Evolutionary conservation across 2,329 filamentous ascomycete genomes (phyloP), one percentile per base, ranked within the genome.

Genomic region (Gnomoniopsis smithogilvyi): DNA sequence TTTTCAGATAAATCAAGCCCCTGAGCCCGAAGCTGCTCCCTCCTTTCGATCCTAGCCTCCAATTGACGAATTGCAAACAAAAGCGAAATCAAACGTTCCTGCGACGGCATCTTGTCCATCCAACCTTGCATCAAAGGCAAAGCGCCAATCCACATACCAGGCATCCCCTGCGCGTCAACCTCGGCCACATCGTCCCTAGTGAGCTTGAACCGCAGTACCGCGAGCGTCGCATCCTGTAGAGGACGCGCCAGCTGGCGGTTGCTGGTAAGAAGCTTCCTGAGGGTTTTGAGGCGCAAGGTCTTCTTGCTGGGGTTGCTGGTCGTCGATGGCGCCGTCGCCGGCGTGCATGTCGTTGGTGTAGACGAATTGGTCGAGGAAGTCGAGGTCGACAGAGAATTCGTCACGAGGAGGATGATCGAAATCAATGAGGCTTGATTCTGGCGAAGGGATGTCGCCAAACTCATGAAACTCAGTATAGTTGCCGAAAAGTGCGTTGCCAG

Each of bases 241-340:
- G 86, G 86, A 88, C 86, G 86, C 86, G 86, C 86, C 86, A 88
- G 80, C 74, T 77, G 81, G 82, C 85, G 85, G 85, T 85, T 88
- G 86, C 86, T 82, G 84, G 86, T 82, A 82, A 88, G 81, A 74
- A 88, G 85, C 78, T 80, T 84, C 76, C 77, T 78, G 74, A 85
- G 82, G 75, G 79, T 79, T 69, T 78, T 81, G 78, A 83, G 76
- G 80, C 82, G 82, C 77, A 85, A 75, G 72, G 79, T 85, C 76
- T 78, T 78, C 73, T 75, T 81, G 74, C 73, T 71, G 79, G 75
- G 75, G 76, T 73, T 67, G 79, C 75, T 75, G 77, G 73, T 51
- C 50, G 70, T 81, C 80, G 75, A 77, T 76, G 74, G 79, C 76
- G 79, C 76, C 70, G 76, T 78, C 74, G 70, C 78, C 68, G 70